These are phyloP conservation scores for Vitis hybrid DNA, from an alignment of 177 flowering plant species.

Conservation along the genomic window DNA sequence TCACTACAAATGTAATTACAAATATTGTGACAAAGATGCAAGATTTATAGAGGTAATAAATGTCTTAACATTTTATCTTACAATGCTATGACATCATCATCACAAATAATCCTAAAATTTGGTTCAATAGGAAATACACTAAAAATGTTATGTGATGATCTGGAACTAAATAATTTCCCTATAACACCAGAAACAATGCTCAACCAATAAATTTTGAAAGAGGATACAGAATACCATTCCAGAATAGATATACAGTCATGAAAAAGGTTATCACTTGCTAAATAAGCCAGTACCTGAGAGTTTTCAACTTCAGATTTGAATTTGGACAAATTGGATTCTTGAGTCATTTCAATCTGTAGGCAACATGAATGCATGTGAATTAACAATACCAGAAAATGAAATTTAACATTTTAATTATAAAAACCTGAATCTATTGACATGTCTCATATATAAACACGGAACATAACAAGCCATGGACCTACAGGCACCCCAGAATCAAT, in stretches of 20 bases:
- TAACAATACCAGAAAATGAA: neutral
- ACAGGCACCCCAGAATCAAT: neutral
- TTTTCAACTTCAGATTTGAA: conserved; percentile 59
- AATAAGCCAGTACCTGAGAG: conserved; percentile 42
- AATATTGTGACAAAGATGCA: no score
- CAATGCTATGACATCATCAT: no score
- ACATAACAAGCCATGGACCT: neutral
- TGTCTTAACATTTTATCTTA: no score
- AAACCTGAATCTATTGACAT: neutral
- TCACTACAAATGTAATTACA: no score
- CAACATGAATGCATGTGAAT: neutral
- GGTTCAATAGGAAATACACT: no score
- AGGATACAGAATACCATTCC: neutral
- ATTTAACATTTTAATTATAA: neutral
- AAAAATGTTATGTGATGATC: no score
- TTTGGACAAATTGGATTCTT: conserved; percentile 52
- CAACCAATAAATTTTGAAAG: no score
- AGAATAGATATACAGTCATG: neutral
- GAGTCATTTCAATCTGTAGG: conserved; percentile 49
- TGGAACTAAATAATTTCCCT: no score
- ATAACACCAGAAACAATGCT: no score
- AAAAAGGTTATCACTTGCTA: no score
- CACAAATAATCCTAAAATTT: no score
- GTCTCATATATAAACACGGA: neutral
- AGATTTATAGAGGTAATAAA: no score